These are phyloP conservation scores for Rhizophora apiculata DNA, from an alignment of 345 rosid genomes.

Conservation along the genomic window DNA sequence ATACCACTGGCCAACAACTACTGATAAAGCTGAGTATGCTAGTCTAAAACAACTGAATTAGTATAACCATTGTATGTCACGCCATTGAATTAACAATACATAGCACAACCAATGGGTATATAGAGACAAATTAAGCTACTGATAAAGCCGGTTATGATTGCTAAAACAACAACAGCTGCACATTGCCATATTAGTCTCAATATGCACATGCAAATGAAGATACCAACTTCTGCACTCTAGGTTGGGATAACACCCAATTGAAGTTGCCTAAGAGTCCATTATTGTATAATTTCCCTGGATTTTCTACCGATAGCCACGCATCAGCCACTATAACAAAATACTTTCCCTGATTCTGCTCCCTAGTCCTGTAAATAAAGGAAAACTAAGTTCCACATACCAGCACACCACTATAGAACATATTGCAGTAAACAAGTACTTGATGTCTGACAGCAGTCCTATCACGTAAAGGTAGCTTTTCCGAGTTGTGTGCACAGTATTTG, in stretches of 20 bases:
- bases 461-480: no score
- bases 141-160: no score
- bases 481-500: no score
- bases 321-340: background rate
- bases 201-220: background rate
- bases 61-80: no score
- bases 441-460: no score
- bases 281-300: background rate
- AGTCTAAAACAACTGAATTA: no score
- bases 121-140: no score
- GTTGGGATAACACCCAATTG: background rate
- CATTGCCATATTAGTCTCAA: background rate
- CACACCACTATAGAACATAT: no score
- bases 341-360: background rate
- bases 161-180: no score
- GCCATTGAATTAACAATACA: no score
- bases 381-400: background rate
- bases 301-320: background rate
- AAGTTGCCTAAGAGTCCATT: background rate
- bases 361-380: constrained; percentile 10
- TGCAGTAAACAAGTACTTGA: no score
- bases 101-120: no score
- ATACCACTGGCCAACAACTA: background rate
- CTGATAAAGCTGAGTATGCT: background rate
- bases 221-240: background rate